Conservation (phyloP, 139 green algal genomes). For the Bryopsis sp. region DNA sequence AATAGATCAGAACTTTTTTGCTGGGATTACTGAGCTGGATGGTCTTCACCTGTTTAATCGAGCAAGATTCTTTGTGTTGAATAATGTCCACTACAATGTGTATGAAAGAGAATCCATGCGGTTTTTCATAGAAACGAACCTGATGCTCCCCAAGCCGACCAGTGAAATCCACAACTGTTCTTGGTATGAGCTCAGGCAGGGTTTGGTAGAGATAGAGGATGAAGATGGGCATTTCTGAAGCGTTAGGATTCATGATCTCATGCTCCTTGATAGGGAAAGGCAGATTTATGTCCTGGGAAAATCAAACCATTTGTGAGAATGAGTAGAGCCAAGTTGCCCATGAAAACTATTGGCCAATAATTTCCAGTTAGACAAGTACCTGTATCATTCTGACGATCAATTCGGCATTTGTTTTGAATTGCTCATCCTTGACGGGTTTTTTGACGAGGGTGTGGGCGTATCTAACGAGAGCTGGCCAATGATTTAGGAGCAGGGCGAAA, state of each 20-base stretch:
- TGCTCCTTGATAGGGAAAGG: constrained; percentile 36
- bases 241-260: constrained; percentile 37
- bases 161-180: constrained; percentile 44
- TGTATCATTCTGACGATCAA: constrained; percentile 18
- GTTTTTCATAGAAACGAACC: no score
- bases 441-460: background rate
- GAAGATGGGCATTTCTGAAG: constrained; percentile 44
- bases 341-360: no score
- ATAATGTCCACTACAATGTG: no score
- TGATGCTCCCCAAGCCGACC: constrained; percentile 48
- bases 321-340: no score
- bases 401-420: constrained; percentile 22
- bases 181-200: constrained; percentile 60
- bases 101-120: no score
- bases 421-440: background rate
- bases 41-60: constrained; percentile 45
- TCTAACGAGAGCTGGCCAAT: constrained; percentile 16
- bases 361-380: no score
- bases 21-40: constrained; percentile 65
- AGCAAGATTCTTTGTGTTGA: no score
- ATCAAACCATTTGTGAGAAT: no score
- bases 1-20: constrained; percentile 52
- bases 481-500: constrained; percentile 32
- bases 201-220: constrained; percentile 52
- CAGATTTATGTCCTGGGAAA: constrained; percentile 35